phyloP scores from a whole-genome alignment of 257 asterid species.

The Phtheirospermum japonicum region DNA sequence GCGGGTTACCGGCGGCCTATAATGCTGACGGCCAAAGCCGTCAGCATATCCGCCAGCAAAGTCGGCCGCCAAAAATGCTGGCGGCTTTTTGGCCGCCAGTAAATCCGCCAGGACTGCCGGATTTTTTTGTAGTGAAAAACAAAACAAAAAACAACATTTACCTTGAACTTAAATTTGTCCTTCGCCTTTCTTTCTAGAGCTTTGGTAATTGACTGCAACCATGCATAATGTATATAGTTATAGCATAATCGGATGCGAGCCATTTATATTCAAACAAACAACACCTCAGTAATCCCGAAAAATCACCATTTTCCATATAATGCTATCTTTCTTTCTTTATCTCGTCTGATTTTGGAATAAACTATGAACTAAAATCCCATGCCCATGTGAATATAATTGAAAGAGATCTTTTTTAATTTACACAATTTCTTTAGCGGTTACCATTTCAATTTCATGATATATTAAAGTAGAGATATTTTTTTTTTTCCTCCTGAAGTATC shows the following conservation, averaged over 20 bases:
- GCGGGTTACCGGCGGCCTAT: too few species aligned
- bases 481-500: not conserved
- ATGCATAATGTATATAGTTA: not conserved
- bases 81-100: too few species aligned
- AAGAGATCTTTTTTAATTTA: not conserved
- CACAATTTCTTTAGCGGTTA: too few species aligned
- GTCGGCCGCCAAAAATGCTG: too few species aligned
- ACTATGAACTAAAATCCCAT: not conserved
- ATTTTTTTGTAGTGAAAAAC: too few species aligned
- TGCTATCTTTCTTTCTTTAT: not conserved
- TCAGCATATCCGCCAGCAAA: too few species aligned
- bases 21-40: too few species aligned
- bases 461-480: not conserved
- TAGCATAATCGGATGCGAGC: too few species aligned
- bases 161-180: slow-evolving; percentile 77
- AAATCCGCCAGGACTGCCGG: too few species aligned
- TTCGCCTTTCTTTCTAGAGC: slow-evolving; percentile 80
- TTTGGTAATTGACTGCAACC: slow-evolving; percentile 76
- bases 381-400: not conserved
- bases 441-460: too few species aligned
- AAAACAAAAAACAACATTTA: slow-evolving; percentile 24
- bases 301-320: not conserved
- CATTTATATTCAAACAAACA: not conserved
- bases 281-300: not conserved
- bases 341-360: not conserved